Base-by-base conservation (phyloP, 331 rosid species). In the Dryas integrifolia region DNA sequence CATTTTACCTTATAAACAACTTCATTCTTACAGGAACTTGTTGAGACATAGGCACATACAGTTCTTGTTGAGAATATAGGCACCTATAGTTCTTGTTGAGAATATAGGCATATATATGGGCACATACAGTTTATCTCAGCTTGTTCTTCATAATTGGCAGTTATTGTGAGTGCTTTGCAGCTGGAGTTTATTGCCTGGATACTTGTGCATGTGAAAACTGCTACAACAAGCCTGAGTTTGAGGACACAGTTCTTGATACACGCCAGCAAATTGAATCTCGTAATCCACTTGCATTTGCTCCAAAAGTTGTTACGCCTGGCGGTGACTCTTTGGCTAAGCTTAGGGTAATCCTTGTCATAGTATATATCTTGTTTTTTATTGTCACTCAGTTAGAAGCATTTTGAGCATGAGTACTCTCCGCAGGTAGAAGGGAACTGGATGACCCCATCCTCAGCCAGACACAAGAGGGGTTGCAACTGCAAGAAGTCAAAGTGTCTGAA, bases 381-480 rank as follows among this genome's bases (percentile, higher is more conserved):
- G 35, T 49, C 64, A 30, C 30, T 58, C 50, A 70, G 16, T 47
- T 39, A 40, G 26, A 57, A 41, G 18, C 11, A 18, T 24, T 69
- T 44, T 83, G 69, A 72, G 35, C 45, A 40, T 58, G 47, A 40
- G 57, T 45, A 58, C 40, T 9, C 15, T 65, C 53, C 58, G 71
- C 75, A 84, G 82, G 85, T 71, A 18, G 66, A 75, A 51, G 68
- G 40, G 41, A 48, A 26, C 57, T 3, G 9, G 65, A 16, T 24
- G 1, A 61, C 66, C 46, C 68, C 76, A 64, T 59, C 77, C 46
- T 72, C 74, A 9, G 66, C 79, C 38, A 24, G 80, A 67, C 83
- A 74, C 70, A 80, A 24, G 79, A 76, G 60, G 71, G 85, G 87
- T 39, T 85, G 89, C 80, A 80, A 77, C n/a, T 85, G 87, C 83